Conservation (phyloP, 139 green algal species). For the Chlorella sp. region DNA sequence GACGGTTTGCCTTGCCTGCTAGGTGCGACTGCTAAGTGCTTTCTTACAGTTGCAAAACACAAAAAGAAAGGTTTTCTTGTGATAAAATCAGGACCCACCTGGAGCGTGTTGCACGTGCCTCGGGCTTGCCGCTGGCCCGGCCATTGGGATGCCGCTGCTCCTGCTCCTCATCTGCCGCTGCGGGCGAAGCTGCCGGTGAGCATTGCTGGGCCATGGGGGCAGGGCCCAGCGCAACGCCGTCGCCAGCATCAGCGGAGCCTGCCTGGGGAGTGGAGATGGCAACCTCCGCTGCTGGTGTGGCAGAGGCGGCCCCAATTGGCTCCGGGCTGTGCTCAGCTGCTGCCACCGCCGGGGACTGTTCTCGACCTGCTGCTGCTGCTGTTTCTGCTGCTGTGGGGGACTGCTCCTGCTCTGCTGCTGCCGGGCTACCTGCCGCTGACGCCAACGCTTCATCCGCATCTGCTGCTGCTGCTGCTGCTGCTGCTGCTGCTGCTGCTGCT, state of each 20-base stretch:
- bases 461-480: background rate
- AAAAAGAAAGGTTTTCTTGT: too few relatives aligned
- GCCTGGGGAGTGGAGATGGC: background rate
- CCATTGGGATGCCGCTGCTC: constrained; percentile 20
- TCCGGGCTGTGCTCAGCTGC: background rate
- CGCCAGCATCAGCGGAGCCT: background rate
- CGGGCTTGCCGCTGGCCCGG: background rate
- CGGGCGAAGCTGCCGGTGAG: background rate
- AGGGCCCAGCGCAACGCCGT: background rate
- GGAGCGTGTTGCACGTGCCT: constrained; percentile 7
- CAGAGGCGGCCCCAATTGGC: background rate
- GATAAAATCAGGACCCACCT: background rate
- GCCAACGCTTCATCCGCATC: background rate
- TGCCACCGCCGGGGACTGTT: background rate
- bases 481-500: background rate
- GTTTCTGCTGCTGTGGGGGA: background rate
- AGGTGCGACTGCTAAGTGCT: too few relatives aligned
- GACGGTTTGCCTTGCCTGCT: too few relatives aligned
- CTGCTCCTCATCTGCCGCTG: constrained; percentile 13
- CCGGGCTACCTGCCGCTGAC: background rate
- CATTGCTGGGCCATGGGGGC: background rate
- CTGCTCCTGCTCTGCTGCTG: background rate
- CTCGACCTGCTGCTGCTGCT: background rate
- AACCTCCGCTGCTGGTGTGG: background rate
- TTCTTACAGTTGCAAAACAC: too few relatives aligned